phyloP scores from a whole-genome alignment of 129 eudicot genomes.

The Helianthus tuberosus region DNA sequence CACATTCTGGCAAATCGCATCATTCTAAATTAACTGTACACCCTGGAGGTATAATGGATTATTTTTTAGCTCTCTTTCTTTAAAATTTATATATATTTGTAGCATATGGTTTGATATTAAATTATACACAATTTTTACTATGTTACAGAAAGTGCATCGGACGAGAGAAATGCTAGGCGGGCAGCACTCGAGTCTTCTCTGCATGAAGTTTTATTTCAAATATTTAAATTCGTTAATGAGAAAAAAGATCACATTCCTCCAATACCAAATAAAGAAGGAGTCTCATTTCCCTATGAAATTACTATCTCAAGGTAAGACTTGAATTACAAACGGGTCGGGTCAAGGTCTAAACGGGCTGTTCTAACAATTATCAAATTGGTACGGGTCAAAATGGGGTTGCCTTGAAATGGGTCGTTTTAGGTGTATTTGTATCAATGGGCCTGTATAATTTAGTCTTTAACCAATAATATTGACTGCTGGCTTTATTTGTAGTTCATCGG shows the following conservation, averaged over 20 bases:
- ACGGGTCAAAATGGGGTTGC: too few species aligned
- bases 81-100: background rate
- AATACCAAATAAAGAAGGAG: conserved; percentile 75
- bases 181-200: conserved; percentile 72
- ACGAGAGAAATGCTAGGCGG: conserved; percentile 33
- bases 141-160: background rate
- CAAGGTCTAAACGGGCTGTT: too few species aligned
- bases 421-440: too few species aligned
- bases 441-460: background rate
- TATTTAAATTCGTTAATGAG: conserved; percentile 87
- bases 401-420: too few species aligned
- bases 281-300: conserved; percentile 86
- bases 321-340: background rate
- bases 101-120: background rate
- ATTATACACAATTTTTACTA: too few species aligned
- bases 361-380: too few species aligned
- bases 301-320: conserved; percentile 82
- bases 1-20: conserved; percentile 73
- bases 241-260: conserved; percentile 94
- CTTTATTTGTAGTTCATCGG: conserved; percentile 78
- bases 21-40: conserved; percentile 74
- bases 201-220: conserved; percentile 90
- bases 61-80: conserved; percentile 23
- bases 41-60: conserved; percentile 66
- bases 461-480: conserved; percentile 36